Evolutionary conservation across 2,329 filamentous ascomycete species (phyloP).

Genomic region (Cryphonectria radicalis): DNA sequence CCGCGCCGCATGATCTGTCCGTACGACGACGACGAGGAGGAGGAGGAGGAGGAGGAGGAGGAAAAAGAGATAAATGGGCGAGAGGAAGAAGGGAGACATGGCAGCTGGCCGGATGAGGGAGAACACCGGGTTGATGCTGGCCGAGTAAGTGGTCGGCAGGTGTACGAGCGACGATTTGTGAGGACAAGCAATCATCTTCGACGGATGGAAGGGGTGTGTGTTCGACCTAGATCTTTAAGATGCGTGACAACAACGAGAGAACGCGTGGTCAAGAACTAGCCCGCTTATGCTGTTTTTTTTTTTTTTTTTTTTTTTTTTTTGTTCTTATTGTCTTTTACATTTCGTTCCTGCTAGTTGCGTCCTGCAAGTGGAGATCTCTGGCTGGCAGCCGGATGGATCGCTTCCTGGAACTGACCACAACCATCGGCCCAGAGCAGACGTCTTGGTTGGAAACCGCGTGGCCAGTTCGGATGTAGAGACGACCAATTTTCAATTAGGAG

Average conservation of each 20-base stretch:
- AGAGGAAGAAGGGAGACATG: background rate
- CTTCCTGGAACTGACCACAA: background rate
- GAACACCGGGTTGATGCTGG: background rate
- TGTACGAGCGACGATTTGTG: slow-evolving; percentile 5
- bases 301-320: background rate
- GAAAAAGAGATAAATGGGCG: background rate
- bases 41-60: background rate
- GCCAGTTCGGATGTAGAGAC: background rate
- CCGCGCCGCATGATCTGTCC: slow-evolving; percentile 5
- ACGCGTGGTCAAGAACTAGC: slow-evolving; percentile 2
- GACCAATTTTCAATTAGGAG: background rate
- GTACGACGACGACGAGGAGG: background rate
- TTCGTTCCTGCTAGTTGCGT: background rate
- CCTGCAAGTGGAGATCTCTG: background rate
- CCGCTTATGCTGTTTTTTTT: background rate
- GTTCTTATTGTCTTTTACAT: background rate
- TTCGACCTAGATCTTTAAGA: slow-evolving; percentile 11
- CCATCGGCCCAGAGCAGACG: background rate
- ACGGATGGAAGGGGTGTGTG: background rate
- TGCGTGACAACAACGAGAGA: slow-evolving; percentile 8
- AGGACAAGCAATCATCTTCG: background rate
- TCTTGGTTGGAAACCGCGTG: background rate
- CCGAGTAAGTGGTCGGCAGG: background rate
- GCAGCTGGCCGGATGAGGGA: background rate
- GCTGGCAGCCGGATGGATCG: background rate